A percentile compares a stretch with the other conserved stretches of the same genome.
These are phyloP conservation scores for Venustampulla echinocandica DNA, from an alignment of 495 filamentous ascomycete genomes.

Conservation along the genomic window DNA sequence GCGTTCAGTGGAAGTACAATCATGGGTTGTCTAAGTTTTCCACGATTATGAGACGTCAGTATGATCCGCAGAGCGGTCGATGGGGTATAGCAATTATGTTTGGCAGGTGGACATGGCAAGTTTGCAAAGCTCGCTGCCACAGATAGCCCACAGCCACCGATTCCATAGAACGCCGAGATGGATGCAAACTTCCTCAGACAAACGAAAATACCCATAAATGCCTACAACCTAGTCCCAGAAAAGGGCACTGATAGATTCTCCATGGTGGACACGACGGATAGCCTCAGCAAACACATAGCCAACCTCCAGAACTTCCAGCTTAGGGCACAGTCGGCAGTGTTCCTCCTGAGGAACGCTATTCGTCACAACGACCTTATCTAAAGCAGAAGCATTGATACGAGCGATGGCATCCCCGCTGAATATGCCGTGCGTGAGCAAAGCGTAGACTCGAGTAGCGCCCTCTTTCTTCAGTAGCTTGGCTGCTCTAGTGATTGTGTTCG, in stretches of 20 bases:
- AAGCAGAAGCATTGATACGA: slow-evolving; percentile 78
- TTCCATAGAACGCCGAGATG: slow-evolving; percentile 19
- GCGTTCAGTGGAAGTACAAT: slow-evolving; percentile 19
- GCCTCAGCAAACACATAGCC: slow-evolving; percentile 93
- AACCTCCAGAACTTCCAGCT: slow-evolving; percentile 88
- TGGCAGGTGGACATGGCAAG: slow-evolving; percentile 10
- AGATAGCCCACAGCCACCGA: slow-evolving; percentile 2
- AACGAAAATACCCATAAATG: slow-evolving; percentile 9
- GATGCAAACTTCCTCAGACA: slow-evolving; percentile 8
- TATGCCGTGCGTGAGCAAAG: slow-evolving; percentile 88
- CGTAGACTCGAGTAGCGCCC: slow-evolving; percentile 79
- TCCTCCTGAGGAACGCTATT: slow-evolving; percentile 90
- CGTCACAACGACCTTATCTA: slow-evolving; percentile 89
- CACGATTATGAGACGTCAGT: slow-evolving; percentile 15
- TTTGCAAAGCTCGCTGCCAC: slow-evolving; percentile 6
- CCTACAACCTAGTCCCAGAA: slow-evolving; percentile 67
- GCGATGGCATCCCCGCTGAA: slow-evolving; percentile 91
- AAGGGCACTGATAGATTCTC: slow-evolving; percentile 93
- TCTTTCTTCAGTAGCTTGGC: slow-evolving; percentile 96
- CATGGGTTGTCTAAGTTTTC: slow-evolving; percentile 18
- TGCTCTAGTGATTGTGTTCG: slow-evolving; percentile 91
- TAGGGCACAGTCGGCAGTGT: slow-evolving; percentile 63
- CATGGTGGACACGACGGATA: slow-evolving; percentile 92
- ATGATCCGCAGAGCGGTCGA: slow-evolving; percentile 15
- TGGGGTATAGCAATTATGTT: slow-evolving; percentile 25